Base-by-base conservation (phyloP, 23 red algal species). In the Gracilariopsis chorda region DNA sequence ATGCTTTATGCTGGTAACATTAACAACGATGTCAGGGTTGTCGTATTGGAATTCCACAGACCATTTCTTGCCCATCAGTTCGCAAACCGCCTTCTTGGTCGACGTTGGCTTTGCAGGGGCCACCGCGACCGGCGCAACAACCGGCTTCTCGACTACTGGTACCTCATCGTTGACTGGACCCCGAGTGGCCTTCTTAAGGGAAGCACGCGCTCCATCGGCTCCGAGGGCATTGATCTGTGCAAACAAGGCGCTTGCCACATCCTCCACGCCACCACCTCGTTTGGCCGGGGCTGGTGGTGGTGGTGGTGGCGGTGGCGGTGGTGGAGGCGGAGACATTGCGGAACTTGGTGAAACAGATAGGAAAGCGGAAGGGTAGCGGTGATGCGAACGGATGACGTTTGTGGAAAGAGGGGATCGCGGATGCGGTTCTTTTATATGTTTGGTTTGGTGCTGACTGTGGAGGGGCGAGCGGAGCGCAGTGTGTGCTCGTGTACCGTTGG, bases 161-260 rank as follows among this genome's bases (percentile, higher is more conserved):
- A 70, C 52, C 32, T 83, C 74, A 2, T 90, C 84, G 63, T 90
- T 91, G 20, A 95, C 93, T 7, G 93, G 93, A 65, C 93, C 93
- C 20, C 80, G 76, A 19, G 79, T 83, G n/a, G 82, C 93, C 88
- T 94, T 98, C 82, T 98, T 98, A 37, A 98, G 80, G 16, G 71
- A 76, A 43, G 86, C 82, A 14, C 91, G 71, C 30, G 88, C 88
- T 42, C 88, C 91, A 14, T 51, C 72, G 41, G 77, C 83, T 41
- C 95, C 95, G 33, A 92, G 76, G 0, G 76, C 35, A 83, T 98
- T 98, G 68, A 98, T 98, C 78, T 89, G 72, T 29, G 95, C 95
- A 68, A 98, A 98, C 29, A 98, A 64, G 17, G 90, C 90, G 78
- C 56, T 76, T 29, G 91, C 86, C 60, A 78, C 57, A 75, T 92